Evolutionary conservation across 2,329 filamentous ascomycete genomes (phyloP).

Genomic region (Fusarium sp.): DNA sequence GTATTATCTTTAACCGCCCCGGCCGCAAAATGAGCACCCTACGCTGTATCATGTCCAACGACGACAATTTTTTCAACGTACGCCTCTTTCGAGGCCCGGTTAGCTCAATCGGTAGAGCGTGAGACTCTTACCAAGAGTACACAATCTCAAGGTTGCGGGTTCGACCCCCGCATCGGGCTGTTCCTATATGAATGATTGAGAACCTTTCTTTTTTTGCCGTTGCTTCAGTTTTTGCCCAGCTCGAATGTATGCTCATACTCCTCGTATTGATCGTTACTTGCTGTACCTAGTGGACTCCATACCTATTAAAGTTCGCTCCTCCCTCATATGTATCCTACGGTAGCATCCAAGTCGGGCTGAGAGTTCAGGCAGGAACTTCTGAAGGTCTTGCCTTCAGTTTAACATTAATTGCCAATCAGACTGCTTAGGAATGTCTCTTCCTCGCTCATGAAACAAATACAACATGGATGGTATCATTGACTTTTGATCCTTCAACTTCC

Average conservation of each 20-base stretch:
- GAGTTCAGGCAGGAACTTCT: neutral
- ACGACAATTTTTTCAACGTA: neutral
- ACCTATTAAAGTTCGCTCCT: neutral
- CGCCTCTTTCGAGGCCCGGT: slow-evolving; percentile 42
- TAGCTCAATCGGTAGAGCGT: slow-evolving; percentile 68
- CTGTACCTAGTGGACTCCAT: no score
- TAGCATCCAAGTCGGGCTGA: neutral
- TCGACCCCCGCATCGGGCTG: slow-evolving; percentile 61
- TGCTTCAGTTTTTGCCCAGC: neutral
- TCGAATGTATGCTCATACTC: no score
- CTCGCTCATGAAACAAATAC: neutral
- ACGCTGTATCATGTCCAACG: neutral
- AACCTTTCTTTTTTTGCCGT: neutral
- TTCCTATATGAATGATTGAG: slow-evolving; percentile 48
- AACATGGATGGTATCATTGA: neutral
- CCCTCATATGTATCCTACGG: neutral
- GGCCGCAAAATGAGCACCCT: neutral
- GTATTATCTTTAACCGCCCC: neutral
- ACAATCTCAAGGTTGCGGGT: slow-evolving; percentile 68
- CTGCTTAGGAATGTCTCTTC: neutral
- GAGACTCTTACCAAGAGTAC: slow-evolving; percentile 66
- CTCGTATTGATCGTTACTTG: neutral
- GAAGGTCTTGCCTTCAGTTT: neutral
- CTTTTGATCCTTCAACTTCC: neutral
- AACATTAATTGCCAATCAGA: neutral